Conservation (phyloP, 306 rosid genomes). For the Vigna mungo region DNA sequence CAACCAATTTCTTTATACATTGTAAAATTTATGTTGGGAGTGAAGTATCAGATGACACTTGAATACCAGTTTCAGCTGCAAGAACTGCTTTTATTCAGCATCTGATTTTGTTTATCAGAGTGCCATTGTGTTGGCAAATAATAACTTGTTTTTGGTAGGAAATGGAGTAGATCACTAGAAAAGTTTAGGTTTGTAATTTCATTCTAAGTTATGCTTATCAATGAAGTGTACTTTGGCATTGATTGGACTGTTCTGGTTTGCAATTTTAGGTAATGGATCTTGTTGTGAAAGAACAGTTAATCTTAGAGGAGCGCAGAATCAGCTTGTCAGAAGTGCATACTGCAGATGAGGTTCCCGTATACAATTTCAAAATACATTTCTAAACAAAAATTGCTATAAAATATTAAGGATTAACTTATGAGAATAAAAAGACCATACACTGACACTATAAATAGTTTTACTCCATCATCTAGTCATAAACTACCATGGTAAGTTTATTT, state of each 20-base stretch:
- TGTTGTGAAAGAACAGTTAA: conserved; percentile 66
- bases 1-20: not conserved
- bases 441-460: no score
- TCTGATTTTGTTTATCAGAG: not conserved
- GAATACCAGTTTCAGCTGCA: not conserved
- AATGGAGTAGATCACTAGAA: not conserved
- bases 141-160: not conserved
- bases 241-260: conserved; percentile 28
- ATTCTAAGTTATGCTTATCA: conserved; percentile 11
- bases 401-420: not conserved
- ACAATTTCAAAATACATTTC: conserved; percentile 18
- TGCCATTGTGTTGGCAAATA: not conserved
- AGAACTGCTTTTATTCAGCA: not conserved
- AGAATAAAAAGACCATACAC: no score
- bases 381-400: not conserved
- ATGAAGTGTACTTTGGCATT: conserved; percentile 14
- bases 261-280: conserved; percentile 77
- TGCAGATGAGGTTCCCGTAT: conserved; percentile 79
- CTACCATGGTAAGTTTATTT: no score
- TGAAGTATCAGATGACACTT: not conserved
- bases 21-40: not conserved
- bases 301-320: conserved; percentile 78
- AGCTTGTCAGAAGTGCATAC: conserved; percentile 87
- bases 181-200: not conserved
- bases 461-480: no score